Base-by-base conservation (phyloP, 2,329 filamentous ascomycete genomes). In the Akanthomyces uredinophilus region DNA sequence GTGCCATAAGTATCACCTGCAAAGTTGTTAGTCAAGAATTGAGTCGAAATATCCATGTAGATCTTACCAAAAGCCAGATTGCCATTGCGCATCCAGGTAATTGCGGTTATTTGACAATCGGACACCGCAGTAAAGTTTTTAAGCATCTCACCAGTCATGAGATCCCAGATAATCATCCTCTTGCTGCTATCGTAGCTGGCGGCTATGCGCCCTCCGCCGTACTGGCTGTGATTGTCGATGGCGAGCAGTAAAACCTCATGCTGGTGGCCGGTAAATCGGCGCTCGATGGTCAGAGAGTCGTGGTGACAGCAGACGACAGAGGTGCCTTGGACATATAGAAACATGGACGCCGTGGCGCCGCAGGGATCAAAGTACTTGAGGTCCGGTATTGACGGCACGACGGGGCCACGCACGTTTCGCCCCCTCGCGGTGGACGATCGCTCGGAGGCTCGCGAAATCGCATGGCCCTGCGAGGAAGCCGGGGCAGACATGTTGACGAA, bases 111-210 rank as follows among this genome's bases (percentile, higher is more conserved):
- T 65, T 98, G 83, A 67, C 90, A 86, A 70, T 96, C 92, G 2
- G 44, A 20, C 71, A 96, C 97, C 0, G 93, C 95, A 27, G 89
- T 88, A 77, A 98, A 98, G n/a, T 93, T 85, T 44, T 94, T 88
- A 63, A 97, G 84, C 75, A 97, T 92, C 64, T 92, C 87, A 54
- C 95, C 95, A 0, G 92, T 96, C 78, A 96, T 87, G 64, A 97
- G 82, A 76, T 99, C 94, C 95, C 95, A 99, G 8, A 98, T 91
- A 71, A 98, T 96, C 4, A 93, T 92, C 1, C 91, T 96, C 74
- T 94, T 91, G 43, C 91, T 89, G 20, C 85, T 85, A 79, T 99
- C 95, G 70, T 96, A 97, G 77, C 92, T 98, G 65, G 96, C 91
- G 2, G 96, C 92, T 64, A 96, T 78, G 65, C 93, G 83, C 32